Evolutionary conservation across 164 flowering plant species (phyloP).

Genomic region (Kingdonia uniflora): DNA sequence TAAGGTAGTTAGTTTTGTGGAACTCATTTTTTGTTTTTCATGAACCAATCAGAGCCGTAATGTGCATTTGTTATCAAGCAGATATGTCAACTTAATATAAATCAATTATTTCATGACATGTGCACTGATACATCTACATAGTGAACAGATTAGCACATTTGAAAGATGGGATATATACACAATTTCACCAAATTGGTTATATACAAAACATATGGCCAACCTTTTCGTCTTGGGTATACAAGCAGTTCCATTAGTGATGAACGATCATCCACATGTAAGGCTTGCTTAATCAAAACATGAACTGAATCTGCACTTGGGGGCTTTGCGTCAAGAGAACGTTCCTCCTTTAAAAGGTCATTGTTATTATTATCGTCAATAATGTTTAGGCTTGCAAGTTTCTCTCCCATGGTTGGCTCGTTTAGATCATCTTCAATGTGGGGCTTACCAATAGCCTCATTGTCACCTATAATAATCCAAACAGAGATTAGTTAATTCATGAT

Average conservation of each 20-base stretch:
- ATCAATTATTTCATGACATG: too few species aligned
- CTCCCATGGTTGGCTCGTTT: conserved; percentile 89
- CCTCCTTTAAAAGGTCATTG: conserved; percentile 17
- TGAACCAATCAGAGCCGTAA: too few species aligned
- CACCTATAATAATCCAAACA: conserved; percentile 11
- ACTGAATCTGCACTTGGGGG: conserved; percentile 95
- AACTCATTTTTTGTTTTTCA: too few species aligned
- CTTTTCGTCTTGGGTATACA: conserved; percentile 74
- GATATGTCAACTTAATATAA: too few species aligned
- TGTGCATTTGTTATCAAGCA: too few species aligned
- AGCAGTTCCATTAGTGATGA: conserved; percentile 67
- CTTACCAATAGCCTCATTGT: conserved; percentile 23
- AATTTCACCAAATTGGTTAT: neutral
- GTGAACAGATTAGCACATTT: too few species aligned
- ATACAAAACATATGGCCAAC: conserved; percentile 16
- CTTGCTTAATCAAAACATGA: conserved; percentile 79
- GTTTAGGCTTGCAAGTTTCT: conserved; percentile 58
- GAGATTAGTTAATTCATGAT: neutral
- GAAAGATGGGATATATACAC: too few species aligned
- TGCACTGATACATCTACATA: too few species aligned
- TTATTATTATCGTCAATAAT: conserved; percentile 16
- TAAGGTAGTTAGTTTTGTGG: too few species aligned
- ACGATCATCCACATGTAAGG: conserved; percentile 83
- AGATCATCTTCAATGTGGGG: conserved; percentile 26
- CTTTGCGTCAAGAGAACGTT: conserved; percentile 18